Evolutionary conservation across 2,329 filamentous ascomycete species (phyloP).

Genomic region (Pseudocercospora fijiensis): DNA sequence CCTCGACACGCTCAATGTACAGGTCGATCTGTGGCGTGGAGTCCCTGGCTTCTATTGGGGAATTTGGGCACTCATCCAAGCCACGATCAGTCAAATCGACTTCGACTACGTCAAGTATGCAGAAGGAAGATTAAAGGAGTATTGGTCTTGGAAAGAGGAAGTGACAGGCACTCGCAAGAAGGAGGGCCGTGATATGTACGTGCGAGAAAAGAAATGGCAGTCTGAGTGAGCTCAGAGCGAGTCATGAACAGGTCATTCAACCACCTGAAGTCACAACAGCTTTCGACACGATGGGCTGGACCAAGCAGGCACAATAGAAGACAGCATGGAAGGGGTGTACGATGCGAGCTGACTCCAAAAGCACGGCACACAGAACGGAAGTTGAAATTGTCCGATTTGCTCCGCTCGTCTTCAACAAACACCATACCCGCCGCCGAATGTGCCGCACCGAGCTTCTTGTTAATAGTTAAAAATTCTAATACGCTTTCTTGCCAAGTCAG

Average conservation of each 20-base stretch:
- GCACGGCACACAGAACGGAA: constrained; percentile 13
- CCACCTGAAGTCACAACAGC: constrained; percentile 9
- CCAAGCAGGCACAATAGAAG: neutral
- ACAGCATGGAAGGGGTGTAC: neutral
- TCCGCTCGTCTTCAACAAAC: constrained; percentile 16
- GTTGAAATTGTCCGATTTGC: neutral
- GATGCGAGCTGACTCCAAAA: constrained; percentile 8
- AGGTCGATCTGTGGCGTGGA: constrained; percentile 85
- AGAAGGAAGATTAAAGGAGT: constrained; percentile 80
- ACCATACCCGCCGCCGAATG: constrained; percentile 6
- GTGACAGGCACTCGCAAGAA: constrained; percentile 59
- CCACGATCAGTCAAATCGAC: constrained; percentile 89
- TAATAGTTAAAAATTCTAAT: constrained; percentile 4
- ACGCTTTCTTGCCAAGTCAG: neutral
- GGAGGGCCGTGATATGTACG: constrained; percentile 60
- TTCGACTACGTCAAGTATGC: constrained; percentile 96
- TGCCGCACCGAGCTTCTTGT: constrained; percentile 2
- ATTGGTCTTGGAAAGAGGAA: constrained; percentile 87
- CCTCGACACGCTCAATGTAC: constrained; percentile 66
- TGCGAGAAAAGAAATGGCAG: constrained; percentile 76
- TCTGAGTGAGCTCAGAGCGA: constrained; percentile 18
- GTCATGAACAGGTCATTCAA: constrained; percentile 19
- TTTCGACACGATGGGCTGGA: constrained; percentile 1
- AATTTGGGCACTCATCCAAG: constrained; percentile 93
- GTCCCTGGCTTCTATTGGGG: constrained; percentile 90